Conservation (phyloP, 176 grass and related monocot species). For the Puccinellia tenuiflora region DNA sequence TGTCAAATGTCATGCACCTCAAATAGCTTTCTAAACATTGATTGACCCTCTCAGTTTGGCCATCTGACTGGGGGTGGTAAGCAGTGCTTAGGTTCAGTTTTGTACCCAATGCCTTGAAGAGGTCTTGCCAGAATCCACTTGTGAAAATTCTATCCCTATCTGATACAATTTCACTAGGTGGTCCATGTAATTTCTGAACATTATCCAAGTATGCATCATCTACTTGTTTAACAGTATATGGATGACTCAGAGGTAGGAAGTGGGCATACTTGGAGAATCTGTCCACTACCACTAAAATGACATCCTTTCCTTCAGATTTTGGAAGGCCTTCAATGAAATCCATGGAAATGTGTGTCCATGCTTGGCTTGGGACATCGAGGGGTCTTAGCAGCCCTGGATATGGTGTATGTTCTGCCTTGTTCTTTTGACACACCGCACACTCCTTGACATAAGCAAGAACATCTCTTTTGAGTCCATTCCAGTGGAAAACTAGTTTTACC, state of each 20-base stretch:
- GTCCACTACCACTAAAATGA: neutral
- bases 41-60: neutral
- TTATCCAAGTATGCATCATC: accelerated
- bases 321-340: neutral
- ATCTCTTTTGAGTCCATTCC: neutral
- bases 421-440: neutral
- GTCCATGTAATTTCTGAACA: neutral
- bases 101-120: neutral
- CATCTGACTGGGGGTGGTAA: neutral
- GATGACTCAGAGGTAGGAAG: neutral
- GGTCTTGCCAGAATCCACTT: neutral
- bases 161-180: accelerated
- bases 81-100: neutral
- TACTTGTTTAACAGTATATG: neutral
- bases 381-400: neutral
- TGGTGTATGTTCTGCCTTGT: neutral
- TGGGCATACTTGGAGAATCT: neutral
- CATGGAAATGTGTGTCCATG: neutral
- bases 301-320: neutral
- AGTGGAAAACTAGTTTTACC: neutral
- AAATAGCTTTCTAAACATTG: neutral
- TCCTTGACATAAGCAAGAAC: neutral
- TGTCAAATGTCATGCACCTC: too few species aligned
- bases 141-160: neutral
- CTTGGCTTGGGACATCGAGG: accelerated